Conservation (phyloP, 2,329 filamentous ascomycete species). For the Colletotrichum cordylinicola region DNA sequence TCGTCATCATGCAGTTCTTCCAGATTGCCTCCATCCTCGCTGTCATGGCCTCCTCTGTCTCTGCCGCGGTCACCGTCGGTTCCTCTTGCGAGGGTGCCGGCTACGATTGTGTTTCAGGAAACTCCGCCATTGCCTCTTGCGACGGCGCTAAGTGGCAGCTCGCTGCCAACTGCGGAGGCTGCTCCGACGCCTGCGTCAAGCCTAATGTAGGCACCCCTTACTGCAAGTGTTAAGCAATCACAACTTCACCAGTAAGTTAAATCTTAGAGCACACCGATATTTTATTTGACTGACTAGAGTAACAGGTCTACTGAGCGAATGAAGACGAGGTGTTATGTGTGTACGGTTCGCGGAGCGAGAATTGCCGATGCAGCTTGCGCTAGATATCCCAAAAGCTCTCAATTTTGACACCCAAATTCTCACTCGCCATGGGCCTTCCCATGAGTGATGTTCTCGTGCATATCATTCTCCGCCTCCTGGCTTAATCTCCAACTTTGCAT, state of each 20-base stretch:
- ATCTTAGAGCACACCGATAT: neutral
- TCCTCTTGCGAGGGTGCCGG: neutral
- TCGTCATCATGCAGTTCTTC: neutral
- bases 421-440: neutral
- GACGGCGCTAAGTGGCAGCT: neutral
- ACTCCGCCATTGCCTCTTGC: neutral
- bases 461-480: neutral
- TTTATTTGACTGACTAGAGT: neutral
- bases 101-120: neutral
- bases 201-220: neutral
- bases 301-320: neutral
- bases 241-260: neutral
- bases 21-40: neutral
- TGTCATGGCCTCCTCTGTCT: neutral
- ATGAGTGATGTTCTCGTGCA: neutral
- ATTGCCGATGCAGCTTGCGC: neutral
- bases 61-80: neutral
- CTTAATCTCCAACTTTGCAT: neutral
- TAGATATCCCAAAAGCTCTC: neutral
- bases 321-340: neutral
- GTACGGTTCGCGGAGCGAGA: neutral
- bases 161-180: neutral
- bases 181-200: neutral
- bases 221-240: neutral
- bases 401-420: neutral